These are phyloP conservation scores for Yamadazyma phyllophila DNA, from an alignment of 805 yeast genomes.

Conservation along the genomic window DNA sequence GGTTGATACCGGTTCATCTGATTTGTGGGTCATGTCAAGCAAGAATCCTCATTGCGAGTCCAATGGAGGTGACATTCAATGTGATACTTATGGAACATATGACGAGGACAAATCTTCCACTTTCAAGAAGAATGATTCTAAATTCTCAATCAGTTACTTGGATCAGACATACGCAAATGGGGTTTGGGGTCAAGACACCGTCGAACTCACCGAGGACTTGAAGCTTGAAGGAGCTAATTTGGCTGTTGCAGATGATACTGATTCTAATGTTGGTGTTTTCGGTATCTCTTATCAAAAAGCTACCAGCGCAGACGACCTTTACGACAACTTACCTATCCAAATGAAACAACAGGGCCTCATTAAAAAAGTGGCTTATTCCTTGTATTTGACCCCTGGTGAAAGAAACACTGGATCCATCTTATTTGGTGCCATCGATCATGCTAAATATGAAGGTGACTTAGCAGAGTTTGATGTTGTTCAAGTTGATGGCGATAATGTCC, in stretches of 20 bases:
- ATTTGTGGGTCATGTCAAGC: slow-evolving; percentile 40
- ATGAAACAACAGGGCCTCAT: slow-evolving; percentile 36
- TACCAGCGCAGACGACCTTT: slow-evolving; percentile 15
- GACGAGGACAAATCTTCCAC: slow-evolving; percentile 30
- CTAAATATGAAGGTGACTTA: slow-evolving; percentile 23
- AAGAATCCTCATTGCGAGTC: slow-evolving; percentile 21
- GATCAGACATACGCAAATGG: slow-evolving; percentile 45
- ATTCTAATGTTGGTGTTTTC: slow-evolving; percentile 21
- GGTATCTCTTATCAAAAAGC: slow-evolving; percentile 18
- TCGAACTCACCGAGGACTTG: slow-evolving; percentile 13
- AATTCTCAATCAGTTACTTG: slow-evolving; percentile 47
- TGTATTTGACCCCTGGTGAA: slow-evolving; percentile 29
- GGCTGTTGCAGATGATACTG: slow-evolving; percentile 20
- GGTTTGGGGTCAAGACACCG: slow-evolving; percentile 19
- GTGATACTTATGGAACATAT: slow-evolving; percentile 36
- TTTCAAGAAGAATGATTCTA: slow-evolving; percentile 29
- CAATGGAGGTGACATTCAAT: slow-evolving; percentile 23
- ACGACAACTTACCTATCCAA: slow-evolving; percentile 35
- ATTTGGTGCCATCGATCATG: slow-evolving; percentile 34
- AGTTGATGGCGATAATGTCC: slow-evolving; percentile 12
- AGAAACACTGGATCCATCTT: slow-evolving; percentile 25
- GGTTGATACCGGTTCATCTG: slow-evolving; percentile 44
- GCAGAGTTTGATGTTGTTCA: slow-evolving; percentile 23
- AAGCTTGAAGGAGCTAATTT: slow-evolving; percentile 16
- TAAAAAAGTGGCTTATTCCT: slow-evolving; percentile 34